Evolutionary conservation across 2,329 filamentous ascomycete genomes (phyloP).

Genomic region (Aspergillus hortae): DNA sequence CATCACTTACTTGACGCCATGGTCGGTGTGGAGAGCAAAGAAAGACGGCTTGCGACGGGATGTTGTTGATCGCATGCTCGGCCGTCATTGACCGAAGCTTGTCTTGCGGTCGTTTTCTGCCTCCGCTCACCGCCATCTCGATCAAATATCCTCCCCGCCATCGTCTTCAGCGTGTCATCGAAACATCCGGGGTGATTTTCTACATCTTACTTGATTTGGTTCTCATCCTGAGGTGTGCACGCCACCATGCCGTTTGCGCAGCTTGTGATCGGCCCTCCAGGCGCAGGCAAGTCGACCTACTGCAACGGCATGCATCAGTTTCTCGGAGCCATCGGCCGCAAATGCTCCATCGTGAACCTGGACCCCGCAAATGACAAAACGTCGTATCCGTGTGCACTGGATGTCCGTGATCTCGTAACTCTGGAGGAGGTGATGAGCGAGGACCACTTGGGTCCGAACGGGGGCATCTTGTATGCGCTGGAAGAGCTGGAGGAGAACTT

Average conservation of each 20-base stretch:
- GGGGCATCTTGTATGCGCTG: constrained; percentile 85
- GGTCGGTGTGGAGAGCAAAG: constrained; percentile 8
- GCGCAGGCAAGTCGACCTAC: constrained; percentile 94
- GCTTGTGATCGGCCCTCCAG: constrained; percentile 89
- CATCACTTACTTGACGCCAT: constrained; percentile 43
- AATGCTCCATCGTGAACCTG: constrained; percentile 92
- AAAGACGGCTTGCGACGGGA: constrained; percentile 13
- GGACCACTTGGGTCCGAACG: constrained; percentile 86
- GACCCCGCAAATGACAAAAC: constrained; percentile 95
- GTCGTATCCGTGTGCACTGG: constrained; percentile 81
- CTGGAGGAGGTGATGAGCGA: constrained; percentile 94
- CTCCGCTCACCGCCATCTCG: constrained; percentile 22
- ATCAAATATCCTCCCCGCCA: constrained; percentile 23
- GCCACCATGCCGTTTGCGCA: constrained; percentile 61
- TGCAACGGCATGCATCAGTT: constrained; percentile 99
- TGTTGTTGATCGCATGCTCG: constrained; percentile 15
- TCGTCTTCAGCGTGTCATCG: constrained; percentile 1
- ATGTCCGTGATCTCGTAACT: constrained; percentile 83
- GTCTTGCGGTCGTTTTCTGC: constrained; percentile 31
- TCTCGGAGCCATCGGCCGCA: constrained; percentile 88
- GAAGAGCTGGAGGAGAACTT: constrained; percentile 94
- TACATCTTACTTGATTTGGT: neutral
- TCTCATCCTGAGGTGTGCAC: neutral
- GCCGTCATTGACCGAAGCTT: constrained; percentile 21
- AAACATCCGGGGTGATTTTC: neutral